phyloP scores from a whole-genome alignment of 1,284 basidiomycete genomes.

The Cryptococcus sp. region DNA sequence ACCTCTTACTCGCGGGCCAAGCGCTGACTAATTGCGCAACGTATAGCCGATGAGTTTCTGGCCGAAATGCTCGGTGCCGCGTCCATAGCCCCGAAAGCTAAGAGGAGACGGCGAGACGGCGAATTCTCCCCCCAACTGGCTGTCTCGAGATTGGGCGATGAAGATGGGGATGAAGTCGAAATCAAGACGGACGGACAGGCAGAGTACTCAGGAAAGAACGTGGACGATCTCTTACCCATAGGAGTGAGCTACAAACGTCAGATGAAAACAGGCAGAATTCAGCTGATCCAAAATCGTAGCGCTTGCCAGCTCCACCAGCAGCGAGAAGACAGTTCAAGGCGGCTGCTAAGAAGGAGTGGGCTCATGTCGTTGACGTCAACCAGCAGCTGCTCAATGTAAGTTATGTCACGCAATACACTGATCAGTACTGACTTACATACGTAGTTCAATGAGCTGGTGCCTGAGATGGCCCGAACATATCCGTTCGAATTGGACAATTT shows the following conservation, averaged over 20 bases:
- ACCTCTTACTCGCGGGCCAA: neutral
- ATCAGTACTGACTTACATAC: neutral
- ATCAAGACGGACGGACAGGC: conserved; percentile 18
- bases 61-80: conserved; percentile 46
- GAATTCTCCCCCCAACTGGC: conserved; percentile 39
- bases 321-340: conserved; percentile 38
- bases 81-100: conserved; percentile 42
- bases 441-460: conserved; percentile 54
- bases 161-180: conserved; percentile 23
- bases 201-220: conserved; percentile 56
- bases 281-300: conserved; percentile 31
- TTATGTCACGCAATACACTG: neutral
- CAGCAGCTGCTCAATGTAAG: conserved; percentile 74
- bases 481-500: conserved; percentile 85
- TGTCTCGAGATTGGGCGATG: conserved; percentile 38
- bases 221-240: conserved; percentile 79
- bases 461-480: conserved; percentile 58
- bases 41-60: conserved; percentile 48
- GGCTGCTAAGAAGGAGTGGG: conserved; percentile 89
- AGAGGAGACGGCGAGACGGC: conserved; percentile 38
- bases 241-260: conserved; percentile 59
- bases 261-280: neutral
- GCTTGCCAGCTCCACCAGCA: conserved; percentile 50
- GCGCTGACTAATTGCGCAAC: neutral
- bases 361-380: conserved; percentile 92